Evolutionary conservation across 805 yeast species (phyloP), one percentile per base, ranked within the genome.

Genomic region (Kurtzmaniella cleridarum): DNA sequence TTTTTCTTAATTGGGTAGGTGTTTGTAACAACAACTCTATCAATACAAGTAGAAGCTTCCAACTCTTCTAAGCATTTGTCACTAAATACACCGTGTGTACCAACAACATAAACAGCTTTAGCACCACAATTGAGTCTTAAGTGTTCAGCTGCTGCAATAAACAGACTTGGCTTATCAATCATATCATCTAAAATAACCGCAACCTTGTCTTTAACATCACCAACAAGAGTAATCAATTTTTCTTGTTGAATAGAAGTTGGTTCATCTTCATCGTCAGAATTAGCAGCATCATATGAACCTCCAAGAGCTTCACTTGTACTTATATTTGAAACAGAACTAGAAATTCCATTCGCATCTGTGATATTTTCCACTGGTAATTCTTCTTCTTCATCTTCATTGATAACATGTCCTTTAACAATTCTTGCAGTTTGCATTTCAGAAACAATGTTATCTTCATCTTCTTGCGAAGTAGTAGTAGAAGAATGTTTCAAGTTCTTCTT

Each of bases 141-240:
- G 66, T 93, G 98, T 66, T 93, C 99, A 27, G 99, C 98, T 32
- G 98, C 98, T 24, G 97, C 91, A 47, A 93, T 84, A 58, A 90
- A 91, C 8, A 95, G 80, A 47, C 83, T 81, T 33, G 96, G 96
- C 59, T 93, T 88, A 59, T 93, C 98, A 53, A 93, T 84, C 95
- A 93, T 87, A 60, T 93, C 99, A 65, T 93, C 99, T 42, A 93
- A 73, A 43, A 93, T 85, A 49, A 93, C 86, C 14, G 97, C 98
- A 5, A 95, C 85, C 62, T 86, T 86, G 51, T 80, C 84, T 48
- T 85, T 80, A 36, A 93, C 98, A 59, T 91, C 95, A 45, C 99
- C 99, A 33, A 93, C 99, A 41, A 93, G 73, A 11, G 98, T 93
- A 57, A 93, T 93, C 54, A 91, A 76, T 62, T 88, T 90, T 62